These are phyloP conservation scores for Brasilioporus rufonigricans DNA, from an alignment of 768 basidiomycete genomes.

Conservation along the genomic window DNA sequence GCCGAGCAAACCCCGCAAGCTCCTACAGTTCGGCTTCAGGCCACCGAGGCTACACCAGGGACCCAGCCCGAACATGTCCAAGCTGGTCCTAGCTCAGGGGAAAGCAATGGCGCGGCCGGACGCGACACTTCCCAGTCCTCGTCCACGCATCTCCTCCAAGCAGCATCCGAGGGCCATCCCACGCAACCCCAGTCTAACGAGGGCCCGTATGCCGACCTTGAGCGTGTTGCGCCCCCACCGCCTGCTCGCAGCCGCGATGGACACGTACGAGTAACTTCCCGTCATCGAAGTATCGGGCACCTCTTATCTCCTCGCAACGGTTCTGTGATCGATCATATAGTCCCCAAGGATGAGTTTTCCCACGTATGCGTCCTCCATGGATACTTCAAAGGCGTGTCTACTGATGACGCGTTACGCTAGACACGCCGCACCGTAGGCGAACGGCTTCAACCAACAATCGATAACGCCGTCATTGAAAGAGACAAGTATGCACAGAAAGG, in stretches of 20 bases:
- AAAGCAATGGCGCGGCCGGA: not conserved
- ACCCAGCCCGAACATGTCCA: slow-evolving; percentile 6
- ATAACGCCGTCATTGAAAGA: slow-evolving; percentile 37
- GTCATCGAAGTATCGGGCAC: not conserved
- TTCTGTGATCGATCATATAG: slow-evolving; percentile 26
- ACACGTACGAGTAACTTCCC: slow-evolving; percentile 11
- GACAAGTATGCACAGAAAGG: not conserved
- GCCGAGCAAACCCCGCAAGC: too few relatives aligned
- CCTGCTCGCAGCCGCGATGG: slow-evolving; percentile 17
- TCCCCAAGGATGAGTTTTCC: slow-evolving; percentile 17
- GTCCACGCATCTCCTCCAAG: slow-evolving; percentile 5
- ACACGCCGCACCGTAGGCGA: slow-evolving; percentile 44
- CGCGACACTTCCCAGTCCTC: not conserved
- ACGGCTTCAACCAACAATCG: slow-evolving; percentile 53
- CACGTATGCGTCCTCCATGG: too few relatives aligned
- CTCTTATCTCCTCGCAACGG: not conserved
- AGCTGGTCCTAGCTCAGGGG: not conserved
- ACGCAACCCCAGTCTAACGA: not conserved
- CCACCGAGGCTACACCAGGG: not conserved
- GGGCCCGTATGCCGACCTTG: slow-evolving; percentile 8
- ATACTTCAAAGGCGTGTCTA: not conserved
- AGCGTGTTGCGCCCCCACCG: not conserved
- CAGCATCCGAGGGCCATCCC: slow-evolving; percentile 5
- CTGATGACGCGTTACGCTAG: not conserved
- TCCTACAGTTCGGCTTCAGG: not conserved